Evolutionary conservation across 257 asterid species (phyloP), one percentile per base, ranked within the genome.

Genomic region (Petrea volubilis): DNA sequence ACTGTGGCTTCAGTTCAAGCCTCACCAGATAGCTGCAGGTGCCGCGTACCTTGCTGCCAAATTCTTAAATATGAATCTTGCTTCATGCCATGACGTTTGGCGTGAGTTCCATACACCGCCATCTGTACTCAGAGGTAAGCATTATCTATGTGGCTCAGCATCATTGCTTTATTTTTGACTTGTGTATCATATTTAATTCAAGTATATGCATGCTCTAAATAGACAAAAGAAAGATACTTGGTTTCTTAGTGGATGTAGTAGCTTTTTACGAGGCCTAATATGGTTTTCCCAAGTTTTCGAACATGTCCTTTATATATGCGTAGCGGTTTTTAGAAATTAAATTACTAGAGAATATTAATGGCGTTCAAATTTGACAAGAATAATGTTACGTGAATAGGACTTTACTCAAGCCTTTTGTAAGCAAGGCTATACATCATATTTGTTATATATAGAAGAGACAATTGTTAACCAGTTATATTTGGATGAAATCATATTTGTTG

Each of bases 1-100:
- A 1, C 72, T 95, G 33, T 95, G 99, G 98, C 98, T 95, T 67
- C 99, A 95, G 84, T 95, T 95, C 93, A 92, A 92, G 78, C 96
- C 99, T 72, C 90, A 95, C 44, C 98, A 95, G 83, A 95, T 95
- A 68, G 99, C 99, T 79, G 99, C 96, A 36, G 99, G 98, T 69
- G 96, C 97, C 73, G 99, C 99, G 21, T 95, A 92, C 74, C 97
- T 92, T 72, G 98, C 99, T 75, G 90, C 98, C n/a, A 92, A 95
- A 60, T 78, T 79, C 67, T 78, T 95, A 57, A 87, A 87, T 75
- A 77, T 95, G 93, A 87, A 92, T 81, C 90, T 88, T 66, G 69
- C 96, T 50, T 90, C 97, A 4, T 80, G 85, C 73, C 90, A 90
- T 69, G 68, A 47, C 63, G 86, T 92, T 47, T 92, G 98, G 98